Base-by-base conservation (phyloP, 345 rosid genomes). In the Schrenkiella parvula region DNA sequence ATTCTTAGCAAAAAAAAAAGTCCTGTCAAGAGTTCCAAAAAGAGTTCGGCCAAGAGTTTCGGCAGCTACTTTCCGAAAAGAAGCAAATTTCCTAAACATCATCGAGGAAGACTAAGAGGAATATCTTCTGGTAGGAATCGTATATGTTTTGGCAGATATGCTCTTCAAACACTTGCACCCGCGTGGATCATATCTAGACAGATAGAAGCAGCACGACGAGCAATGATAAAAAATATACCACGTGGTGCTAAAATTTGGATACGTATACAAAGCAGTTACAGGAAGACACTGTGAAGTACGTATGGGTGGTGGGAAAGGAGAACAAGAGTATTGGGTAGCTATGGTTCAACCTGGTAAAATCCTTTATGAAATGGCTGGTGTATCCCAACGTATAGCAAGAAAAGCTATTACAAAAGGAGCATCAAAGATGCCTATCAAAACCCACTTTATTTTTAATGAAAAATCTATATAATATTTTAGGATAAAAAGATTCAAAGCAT, bases 181-280 rank as follows among this genome's bases (percentile, higher is more conserved):
- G 59, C 59, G 15, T 59, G 74, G 67, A 70, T 70, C 59, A 59
- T 59, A 35, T 70, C 23, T 23, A 59, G 67, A 23, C 58, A 70
- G 51, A 59, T 70, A 48, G 67, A 70, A 59, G n/a, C 68, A 7
- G 67, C 51, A 10, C 8, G 41, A 53, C 39, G 35, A 53, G 58
- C 37, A 1, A 28, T 53, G 57, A 15, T 25, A 13, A 32, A 9
- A 1, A 29, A 51, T 8, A n/a, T 51, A 1, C 56, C 32, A 25
- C 56, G 56, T 13, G n/a, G 31, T 25, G 17, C 32, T 0, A 25
- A 51, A 7, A 51, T 51, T 23, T 51, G 56, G 56, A 6, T 51
- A 51, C 18, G 32, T 51, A 25, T 51, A 51, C 32, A 51, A 51
- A 29, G 18, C 56, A 15, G 56, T 51, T 13, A 51, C 56, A 15